Evolutionary conservation across 2,329 filamentous ascomycete genomes (phyloP).

Genomic region (Fusarium udum): DNA sequence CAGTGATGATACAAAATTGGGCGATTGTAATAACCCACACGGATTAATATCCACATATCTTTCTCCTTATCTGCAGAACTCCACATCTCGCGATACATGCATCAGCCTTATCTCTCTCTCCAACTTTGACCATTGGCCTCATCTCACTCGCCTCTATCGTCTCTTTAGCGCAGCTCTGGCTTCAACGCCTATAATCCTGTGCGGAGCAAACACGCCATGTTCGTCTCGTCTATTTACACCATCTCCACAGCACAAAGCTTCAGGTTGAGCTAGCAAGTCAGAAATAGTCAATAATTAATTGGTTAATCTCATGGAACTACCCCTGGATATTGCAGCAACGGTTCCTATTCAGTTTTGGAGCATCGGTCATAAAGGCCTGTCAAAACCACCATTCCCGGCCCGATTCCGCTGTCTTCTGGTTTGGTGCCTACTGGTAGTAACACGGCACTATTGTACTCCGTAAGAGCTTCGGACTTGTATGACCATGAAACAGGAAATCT

Average conservation of each 20-base stretch:
- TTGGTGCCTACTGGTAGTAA: background rate
- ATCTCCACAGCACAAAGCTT: slow-evolving; percentile 5
- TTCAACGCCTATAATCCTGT: background rate
- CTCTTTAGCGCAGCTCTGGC: background rate
- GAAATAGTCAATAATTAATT: background rate
- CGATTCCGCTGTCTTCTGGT: slow-evolving; percentile 8
- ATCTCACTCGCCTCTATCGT: background rate
- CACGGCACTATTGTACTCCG: background rate
- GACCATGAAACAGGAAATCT: background rate
- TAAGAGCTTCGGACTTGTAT: background rate
- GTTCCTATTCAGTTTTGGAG: background rate
- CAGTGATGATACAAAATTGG: slow-evolving; percentile 6
- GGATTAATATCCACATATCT: slow-evolving; percentile 14
- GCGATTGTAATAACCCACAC: slow-evolving; percentile 13
- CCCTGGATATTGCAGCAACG: slow-evolving; percentile 6
- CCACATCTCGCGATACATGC: slow-evolving; percentile 24
- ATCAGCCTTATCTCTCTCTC: slow-evolving; percentile 32
- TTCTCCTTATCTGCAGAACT: slow-evolving; percentile 28
- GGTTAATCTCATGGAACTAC: slow-evolving; percentile 3
- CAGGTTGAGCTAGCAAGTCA: background rate
- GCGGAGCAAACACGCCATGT: slow-evolving; percentile 3
- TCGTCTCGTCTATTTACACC: slow-evolving; percentile 1
- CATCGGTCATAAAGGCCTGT: background rate
- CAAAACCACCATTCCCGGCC: slow-evolving; percentile 4
- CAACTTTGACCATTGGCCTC: background rate